A percentile compares a stretch with the other conserved stretches of the same genome.
Conservation (phyloP, 164 flowering plant genomes). For the Akebia trifoliata region DNA sequence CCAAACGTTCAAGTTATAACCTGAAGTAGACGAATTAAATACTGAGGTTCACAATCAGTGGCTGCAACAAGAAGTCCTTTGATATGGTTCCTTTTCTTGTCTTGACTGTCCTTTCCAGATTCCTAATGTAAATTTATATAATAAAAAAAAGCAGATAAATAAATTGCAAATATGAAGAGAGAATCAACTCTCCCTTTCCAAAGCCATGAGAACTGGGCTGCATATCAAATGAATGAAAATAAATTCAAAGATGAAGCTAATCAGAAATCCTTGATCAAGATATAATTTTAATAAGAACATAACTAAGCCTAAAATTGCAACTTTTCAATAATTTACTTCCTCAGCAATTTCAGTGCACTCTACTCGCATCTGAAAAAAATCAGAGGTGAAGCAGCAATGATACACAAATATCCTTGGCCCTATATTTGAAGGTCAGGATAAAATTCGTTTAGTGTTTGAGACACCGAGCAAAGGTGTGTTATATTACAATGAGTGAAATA, state of each 20-base stretch:
- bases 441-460: too few relatives aligned
- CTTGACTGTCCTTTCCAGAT: constrained; percentile 89
- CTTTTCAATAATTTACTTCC: too few relatives aligned
- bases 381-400: too few relatives aligned
- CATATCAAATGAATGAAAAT: background rate
- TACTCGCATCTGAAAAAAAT: too few relatives aligned
- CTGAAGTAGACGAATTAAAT: constrained; percentile 88
- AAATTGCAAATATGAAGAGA: background rate
- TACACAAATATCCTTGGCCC: too few relatives aligned
- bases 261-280: background rate
- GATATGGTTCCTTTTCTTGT: constrained; percentile 85
- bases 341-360: too few relatives aligned
- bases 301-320: too few relatives aligned
- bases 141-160: constrained; percentile 2
- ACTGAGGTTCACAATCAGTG: constrained; percentile 91
- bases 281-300: background rate
- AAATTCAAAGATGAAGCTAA: background rate
- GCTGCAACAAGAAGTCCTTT: constrained; percentile 92
- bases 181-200: background rate
- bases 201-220: background rate
- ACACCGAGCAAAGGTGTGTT: background rate
- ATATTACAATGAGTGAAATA: background rate
- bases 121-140: constrained; percentile 41
- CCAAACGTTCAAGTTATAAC: constrained; percentile 28
- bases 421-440: too few relatives aligned